phyloP scores from a whole-genome alignment of 1,284 basidiomycete species.

The Wallemia hederae region DNA sequence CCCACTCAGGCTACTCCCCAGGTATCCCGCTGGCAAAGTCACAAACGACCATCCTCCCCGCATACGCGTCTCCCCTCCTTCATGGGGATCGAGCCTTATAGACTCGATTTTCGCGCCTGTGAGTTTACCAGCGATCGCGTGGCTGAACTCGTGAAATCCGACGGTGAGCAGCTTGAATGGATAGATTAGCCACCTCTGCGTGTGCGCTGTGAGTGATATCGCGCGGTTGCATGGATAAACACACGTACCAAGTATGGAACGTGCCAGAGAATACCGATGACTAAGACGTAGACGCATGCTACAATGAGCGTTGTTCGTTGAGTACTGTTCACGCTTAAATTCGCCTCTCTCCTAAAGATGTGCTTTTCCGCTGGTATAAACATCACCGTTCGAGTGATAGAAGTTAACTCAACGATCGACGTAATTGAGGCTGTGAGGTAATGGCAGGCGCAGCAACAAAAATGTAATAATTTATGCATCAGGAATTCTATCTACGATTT shows the following conservation, averaged over 20 bases:
- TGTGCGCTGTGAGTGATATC: no score
- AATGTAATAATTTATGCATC: no score
- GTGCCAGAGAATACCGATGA: background rate
- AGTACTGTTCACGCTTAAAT: background rate
- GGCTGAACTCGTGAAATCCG: background rate
- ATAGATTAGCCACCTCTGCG: background rate
- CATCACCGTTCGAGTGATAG: background rate
- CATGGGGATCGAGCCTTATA: background rate
- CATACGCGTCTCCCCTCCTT: background rate
- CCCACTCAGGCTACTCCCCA: background rate
- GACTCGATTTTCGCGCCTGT: background rate
- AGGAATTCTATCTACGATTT: background rate
- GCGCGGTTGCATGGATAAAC: no score
- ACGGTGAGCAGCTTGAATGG: background rate
- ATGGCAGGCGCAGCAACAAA: no score
- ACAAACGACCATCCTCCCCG: background rate
- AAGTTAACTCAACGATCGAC: no score
- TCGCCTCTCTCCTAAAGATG: background rate
- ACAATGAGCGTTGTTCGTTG: background rate
- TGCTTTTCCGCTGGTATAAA: background rate
- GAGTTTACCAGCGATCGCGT: background rate
- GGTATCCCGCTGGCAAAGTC: background rate
- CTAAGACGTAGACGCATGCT: background rate
- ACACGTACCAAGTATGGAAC: background rate
- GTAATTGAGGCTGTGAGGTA: no score